Conservation (phyloP, 495 filamentous ascomycete species). For the Neurospora sp. region DNA sequence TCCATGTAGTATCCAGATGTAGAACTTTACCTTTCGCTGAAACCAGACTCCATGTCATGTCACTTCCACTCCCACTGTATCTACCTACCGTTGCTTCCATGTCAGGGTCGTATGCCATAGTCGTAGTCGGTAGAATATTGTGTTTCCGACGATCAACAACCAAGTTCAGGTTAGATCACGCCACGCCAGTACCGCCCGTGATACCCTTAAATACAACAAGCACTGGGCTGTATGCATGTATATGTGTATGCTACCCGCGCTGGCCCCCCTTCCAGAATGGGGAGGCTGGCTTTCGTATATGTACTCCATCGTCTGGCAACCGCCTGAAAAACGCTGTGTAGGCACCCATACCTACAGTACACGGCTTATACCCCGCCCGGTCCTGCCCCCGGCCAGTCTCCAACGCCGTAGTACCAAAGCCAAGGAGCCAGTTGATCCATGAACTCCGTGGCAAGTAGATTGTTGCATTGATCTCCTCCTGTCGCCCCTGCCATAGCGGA, state of each 20-base stretch:
- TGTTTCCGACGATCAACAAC: not conserved
- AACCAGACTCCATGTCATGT: not conserved
- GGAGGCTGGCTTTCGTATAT: not conserved
- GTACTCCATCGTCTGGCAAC: not conserved
- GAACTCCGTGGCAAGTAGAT: not conserved
- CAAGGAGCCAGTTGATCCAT: not conserved
- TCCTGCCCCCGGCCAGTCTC: not conserved
- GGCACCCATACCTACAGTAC: not conserved
- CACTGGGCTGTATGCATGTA: not conserved
- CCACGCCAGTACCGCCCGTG: not conserved
- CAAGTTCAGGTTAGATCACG: not conserved
- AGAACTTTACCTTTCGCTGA: not conserved
- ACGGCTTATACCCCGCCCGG: not conserved
- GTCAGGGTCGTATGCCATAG: not conserved
- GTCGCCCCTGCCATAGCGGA: not conserved
- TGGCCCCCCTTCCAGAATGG: not conserved
- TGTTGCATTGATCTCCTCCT: not conserved
- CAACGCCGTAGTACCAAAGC: not conserved
- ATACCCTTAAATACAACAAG: not conserved
- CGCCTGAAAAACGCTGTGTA: not conserved
- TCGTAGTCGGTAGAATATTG: not conserved
- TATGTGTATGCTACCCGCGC: not conserved
- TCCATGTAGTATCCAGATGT: not conserved
- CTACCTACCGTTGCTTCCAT: not conserved
- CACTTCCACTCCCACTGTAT: not conserved